Conservation (phyloP, 2,329 filamentous ascomycete species). For the Akanthomyces uredinophilus region DNA sequence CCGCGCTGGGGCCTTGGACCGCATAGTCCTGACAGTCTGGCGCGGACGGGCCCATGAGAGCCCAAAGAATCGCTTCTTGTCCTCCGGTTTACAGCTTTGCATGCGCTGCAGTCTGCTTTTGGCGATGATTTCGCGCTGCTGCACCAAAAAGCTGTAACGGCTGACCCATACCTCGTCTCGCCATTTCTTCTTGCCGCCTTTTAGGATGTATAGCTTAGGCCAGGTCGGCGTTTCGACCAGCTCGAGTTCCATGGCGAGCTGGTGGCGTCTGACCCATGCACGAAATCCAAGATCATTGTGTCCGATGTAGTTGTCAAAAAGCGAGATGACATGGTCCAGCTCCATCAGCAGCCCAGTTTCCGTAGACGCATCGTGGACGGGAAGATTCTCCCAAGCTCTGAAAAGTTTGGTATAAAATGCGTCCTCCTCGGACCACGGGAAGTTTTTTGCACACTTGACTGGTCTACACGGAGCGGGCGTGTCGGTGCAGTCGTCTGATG, state of each 20-base stretch:
- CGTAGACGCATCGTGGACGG: conserved; percentile 7
- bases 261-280: conserved; percentile 20
- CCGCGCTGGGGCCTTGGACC: not conserved
- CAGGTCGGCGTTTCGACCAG: conserved; percentile 14
- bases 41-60: not conserved
- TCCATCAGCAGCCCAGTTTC: conserved; percentile 14
- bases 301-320: conserved; percentile 21
- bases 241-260: conserved; percentile 21
- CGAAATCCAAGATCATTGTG: conserved; percentile 22
- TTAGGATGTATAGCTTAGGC: conserved; percentile 14
- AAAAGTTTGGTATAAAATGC: conserved; percentile 11
- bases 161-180: conserved; percentile 20
- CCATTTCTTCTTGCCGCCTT: conserved; percentile 13
- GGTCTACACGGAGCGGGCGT: not conserved
- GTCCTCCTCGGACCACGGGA: conserved; percentile 5
- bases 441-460: not conserved
- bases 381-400: conserved; percentile 9
- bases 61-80: conserved; percentile 10
- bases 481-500: not conserved
- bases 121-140: conserved; percentile 19
- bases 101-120: conserved; percentile 9
- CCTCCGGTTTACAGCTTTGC: not conserved
- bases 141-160: conserved; percentile 22
- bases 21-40: not conserved
- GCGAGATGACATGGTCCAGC: conserved; percentile 21